A percentile compares a stretch with the other conserved stretches of the same genome.
Evolutionary conservation across 176 grass and related monocot genomes (phyloP).

Genomic region (Carex littledalei): DNA sequence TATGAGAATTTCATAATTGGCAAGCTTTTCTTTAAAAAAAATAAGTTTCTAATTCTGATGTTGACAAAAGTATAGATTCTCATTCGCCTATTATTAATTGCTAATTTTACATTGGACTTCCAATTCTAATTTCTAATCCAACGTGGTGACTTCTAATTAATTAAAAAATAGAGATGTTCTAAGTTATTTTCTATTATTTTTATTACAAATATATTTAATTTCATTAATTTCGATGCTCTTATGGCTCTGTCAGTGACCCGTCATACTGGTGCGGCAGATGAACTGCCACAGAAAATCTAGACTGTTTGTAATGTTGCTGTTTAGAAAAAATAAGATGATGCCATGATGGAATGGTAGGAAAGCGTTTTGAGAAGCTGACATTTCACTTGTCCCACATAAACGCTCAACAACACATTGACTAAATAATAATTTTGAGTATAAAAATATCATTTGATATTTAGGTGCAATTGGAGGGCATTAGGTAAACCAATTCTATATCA

Average conservation of each 20-base stretch:
- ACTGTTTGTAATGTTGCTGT: background rate
- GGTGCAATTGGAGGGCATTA: background rate
- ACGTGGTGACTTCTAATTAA: too few relatives aligned
- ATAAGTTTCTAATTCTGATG: too few relatives aligned
- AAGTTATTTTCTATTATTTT: too few relatives aligned
- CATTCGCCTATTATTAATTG: too few relatives aligned
- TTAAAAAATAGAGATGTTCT: too few relatives aligned
- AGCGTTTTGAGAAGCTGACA: constrained; percentile 6
- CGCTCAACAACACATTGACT: constrained; percentile 19
- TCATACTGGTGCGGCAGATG: background rate
- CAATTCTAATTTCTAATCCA: too few relatives aligned
- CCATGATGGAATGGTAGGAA: constrained; percentile 10
- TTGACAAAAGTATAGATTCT: too few relatives aligned
- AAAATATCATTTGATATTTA: background rate
- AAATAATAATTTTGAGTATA: background rate
- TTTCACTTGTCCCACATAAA: background rate
- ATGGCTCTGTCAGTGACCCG: background rate
- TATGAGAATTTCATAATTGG: too few relatives aligned
- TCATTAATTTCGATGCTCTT: too few relatives aligned
- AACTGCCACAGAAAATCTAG: background rate
- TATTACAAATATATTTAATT: too few relatives aligned
- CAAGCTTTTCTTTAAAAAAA: too few relatives aligned
- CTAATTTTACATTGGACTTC: too few relatives aligned
- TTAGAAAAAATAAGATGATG: background rate
- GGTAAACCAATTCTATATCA: background rate